Base-by-base conservation (phyloP, 768 basidiomycete genomes). In the Pisolithus albus region DNA sequence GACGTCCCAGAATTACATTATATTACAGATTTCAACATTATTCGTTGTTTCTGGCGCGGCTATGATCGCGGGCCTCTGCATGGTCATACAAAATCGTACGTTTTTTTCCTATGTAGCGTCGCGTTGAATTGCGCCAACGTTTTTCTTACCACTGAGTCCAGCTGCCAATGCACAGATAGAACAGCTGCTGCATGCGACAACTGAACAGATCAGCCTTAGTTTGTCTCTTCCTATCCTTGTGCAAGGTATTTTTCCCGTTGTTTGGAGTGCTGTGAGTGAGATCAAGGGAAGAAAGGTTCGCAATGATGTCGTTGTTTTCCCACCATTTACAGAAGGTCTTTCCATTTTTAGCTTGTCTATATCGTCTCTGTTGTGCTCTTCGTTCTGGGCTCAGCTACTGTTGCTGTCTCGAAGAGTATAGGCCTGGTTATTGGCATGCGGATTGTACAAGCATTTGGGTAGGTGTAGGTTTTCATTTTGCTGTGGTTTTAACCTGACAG, bases 231-330 rank as follows among this genome's bases (percentile, higher is more conserved):
- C 83, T 64, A 85, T 90, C 49, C 70, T 85, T 3, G 56, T 83
- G 4, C 90, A 91, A 65, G 89, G 89, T 1, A 62, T 70, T 11
- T 61, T 81, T 15, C 52, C 64, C 4, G 5, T 68, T 1, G 0
- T 84, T 26, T 66, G 66, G 64, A 66, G 64, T 50, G 50, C 48
- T 15, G 11, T 60, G 32, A 59, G 61, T 36, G 66, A 92, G 66
- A 77, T 90, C 23, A 82, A 81, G 57, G 89, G 89, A 5, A 72
- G 88, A 46, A 90, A 82, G 68, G 83, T 82, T 54, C 21, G 72
- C 59, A 2, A 34, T 32, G 30, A 36, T 5, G 36, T 36, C 28
- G 30, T 36, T 15, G 11, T 24, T 24, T 23, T 8, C 2, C 37
- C 15, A 4, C 13, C 2, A 16, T 9, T 3, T 30, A 11, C 51